A percentile compares a stretch with the other conserved stretches of the same genome.
phyloP scores from a whole-genome alignment of 2,329 filamentous ascomycete species.

The Drechslerella dactyloides region DNA sequence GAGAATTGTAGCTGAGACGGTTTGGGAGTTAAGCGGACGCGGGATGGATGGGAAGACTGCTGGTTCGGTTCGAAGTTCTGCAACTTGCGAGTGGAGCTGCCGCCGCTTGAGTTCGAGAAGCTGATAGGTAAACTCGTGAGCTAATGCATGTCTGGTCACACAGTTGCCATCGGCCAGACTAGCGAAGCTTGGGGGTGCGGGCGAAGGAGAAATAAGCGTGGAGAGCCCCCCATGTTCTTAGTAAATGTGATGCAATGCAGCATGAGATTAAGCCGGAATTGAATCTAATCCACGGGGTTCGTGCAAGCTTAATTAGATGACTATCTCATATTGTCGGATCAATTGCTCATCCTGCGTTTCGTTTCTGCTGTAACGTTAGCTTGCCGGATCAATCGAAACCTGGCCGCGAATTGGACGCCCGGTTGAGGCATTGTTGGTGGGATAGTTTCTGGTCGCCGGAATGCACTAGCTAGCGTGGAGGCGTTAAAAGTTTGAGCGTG shows the following conservation, averaged over 20 bases:
- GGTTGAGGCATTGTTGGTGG: too few relatives aligned
- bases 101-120: constrained; percentile 27
- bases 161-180: constrained; percentile 34
- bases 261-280: constrained; percentile 8
- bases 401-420: too few relatives aligned
- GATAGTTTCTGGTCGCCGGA: too few relatives aligned
- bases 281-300: constrained; percentile 4
- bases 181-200: constrained; percentile 10
- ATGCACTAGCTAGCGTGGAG: too few relatives aligned
- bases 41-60: constrained; percentile 9
- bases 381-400: too few relatives aligned
- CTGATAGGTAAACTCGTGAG: constrained; percentile 33
- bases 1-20: background rate
- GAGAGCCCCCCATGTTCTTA: constrained; percentile 22
- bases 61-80: background rate
- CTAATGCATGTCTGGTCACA: constrained; percentile 42
- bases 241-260: constrained; percentile 41
- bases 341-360: too few relatives aligned
- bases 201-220: background rate
- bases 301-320: background rate
- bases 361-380: too few relatives aligned
- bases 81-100: background rate
- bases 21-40: background rate
- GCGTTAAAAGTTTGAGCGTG: too few relatives aligned
- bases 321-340: background rate